phyloP scores from a whole-genome alignment of 768 basidiomycete genomes.

The Leccinum fibrillosum region DNA sequence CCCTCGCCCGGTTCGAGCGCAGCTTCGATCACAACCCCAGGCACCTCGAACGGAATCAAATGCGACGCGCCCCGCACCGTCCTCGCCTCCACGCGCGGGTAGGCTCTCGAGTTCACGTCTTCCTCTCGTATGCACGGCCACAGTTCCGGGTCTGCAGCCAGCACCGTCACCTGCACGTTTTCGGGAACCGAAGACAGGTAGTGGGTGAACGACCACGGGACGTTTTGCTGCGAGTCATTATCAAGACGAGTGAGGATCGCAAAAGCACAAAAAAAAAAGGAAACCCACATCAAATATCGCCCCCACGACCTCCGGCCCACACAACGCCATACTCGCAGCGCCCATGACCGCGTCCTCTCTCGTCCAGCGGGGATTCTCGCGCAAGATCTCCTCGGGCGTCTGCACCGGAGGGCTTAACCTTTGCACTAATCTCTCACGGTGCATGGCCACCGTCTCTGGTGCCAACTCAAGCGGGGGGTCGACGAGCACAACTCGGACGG shows the following conservation, averaged over 20 bases:
- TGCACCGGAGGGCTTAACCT: not conserved
- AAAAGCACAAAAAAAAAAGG: not conserved
- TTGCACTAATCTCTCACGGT: not conserved
- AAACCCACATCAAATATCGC: not conserved
- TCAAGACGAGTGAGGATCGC: not conserved
- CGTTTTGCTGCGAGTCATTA: constrained; percentile 17
- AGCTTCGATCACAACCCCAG: constrained; percentile 12
- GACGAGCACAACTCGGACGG: not conserved
- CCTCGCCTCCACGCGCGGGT: constrained; percentile 3
- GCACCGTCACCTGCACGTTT: constrained; percentile 9
- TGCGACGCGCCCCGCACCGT: constrained; percentile 13
- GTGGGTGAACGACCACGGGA: constrained; percentile 20
- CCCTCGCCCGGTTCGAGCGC: constrained; percentile 3
- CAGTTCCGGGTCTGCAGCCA: constrained; percentile 10
- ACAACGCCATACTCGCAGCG: not conserved
- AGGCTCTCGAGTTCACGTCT: not conserved
- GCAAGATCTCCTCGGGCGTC: not conserved
- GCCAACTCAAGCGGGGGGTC: not conserved
- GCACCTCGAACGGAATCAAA: constrained; percentile 11
- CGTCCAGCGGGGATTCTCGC: not conserved
- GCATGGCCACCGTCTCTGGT: not conserved
- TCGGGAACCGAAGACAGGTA: constrained; percentile 1
- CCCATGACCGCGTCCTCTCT: not conserved
- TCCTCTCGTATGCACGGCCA: not conserved
- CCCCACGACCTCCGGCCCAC: not conserved